Percentiles rank a stretch among this genome's conserved stretches.
phyloP scores from a whole-genome alignment of 2,329 filamentous ascomycete genomes.

The Penicillium sp. region DNA sequence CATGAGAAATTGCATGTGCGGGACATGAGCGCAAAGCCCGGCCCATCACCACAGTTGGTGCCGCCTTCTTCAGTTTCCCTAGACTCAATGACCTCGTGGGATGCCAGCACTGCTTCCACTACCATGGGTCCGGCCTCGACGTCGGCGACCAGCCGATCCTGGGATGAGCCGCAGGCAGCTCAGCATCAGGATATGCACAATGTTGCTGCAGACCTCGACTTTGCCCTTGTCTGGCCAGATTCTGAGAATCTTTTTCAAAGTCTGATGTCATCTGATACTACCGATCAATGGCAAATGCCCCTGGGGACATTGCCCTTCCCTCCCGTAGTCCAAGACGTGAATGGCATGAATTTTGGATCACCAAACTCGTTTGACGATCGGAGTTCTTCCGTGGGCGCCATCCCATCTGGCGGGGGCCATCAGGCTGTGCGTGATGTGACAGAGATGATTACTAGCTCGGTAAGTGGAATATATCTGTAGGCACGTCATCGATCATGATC shows the following conservation, averaged over 20 bases:
- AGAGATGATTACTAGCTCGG: slow-evolving; percentile 49
- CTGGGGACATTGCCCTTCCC: slow-evolving; percentile 48
- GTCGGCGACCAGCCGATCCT: slow-evolving; percentile 29
- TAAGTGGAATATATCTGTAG: slow-evolving; percentile 27
- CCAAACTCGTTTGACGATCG: slow-evolving; percentile 45
- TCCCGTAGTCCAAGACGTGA: slow-evolving; percentile 35
- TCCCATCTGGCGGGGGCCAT: slow-evolving; percentile 48
- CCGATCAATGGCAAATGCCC: slow-evolving; percentile 50
- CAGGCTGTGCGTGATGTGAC: slow-evolving; percentile 52
- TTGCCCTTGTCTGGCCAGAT: slow-evolving; percentile 51
- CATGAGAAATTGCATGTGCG: slow-evolving; percentile 50
- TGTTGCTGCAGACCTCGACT: slow-evolving; percentile 41
- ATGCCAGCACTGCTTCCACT: slow-evolving; percentile 29
- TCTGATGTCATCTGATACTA: slow-evolving; percentile 47
- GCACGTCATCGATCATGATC: not conserved
- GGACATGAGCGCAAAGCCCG: slow-evolving; percentile 29
- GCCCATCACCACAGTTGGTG: slow-evolving; percentile 15
- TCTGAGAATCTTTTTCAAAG: slow-evolving; percentile 51
- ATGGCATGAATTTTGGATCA: slow-evolving; percentile 39
- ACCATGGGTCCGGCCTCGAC: slow-evolving; percentile 22
- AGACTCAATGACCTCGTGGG: slow-evolving; percentile 32
- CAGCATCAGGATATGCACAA: slow-evolving; percentile 31
- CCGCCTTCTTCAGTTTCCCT: slow-evolving; percentile 22
- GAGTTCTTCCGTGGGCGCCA: slow-evolving; percentile 41
- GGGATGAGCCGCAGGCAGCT: slow-evolving; percentile 29